Percentiles rank a stretch among this genome's conserved stretches.
These are phyloP conservation scores for Shiraia sp. DNA, from an alignment of 2,329 filamentous ascomycete genomes.

Conservation along the genomic window DNA sequence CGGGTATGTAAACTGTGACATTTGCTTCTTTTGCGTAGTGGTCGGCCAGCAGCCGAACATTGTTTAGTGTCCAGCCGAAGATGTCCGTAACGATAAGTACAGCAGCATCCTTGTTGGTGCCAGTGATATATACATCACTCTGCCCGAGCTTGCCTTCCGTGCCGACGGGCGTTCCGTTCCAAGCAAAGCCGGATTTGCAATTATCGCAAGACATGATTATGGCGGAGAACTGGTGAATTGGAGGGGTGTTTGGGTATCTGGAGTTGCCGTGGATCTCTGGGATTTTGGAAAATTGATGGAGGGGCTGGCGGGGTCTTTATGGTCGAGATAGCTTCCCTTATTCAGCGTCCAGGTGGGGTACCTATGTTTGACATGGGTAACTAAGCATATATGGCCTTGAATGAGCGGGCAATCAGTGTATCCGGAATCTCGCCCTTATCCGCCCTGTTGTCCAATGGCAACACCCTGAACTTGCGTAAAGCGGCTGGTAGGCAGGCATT, in stretches of 20 bases:
- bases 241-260: neutral
- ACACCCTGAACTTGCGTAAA: no score
- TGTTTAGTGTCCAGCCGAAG: constrained; percentile 54
- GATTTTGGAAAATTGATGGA: neutral
- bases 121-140: constrained; percentile 48
- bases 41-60: constrained; percentile 53
- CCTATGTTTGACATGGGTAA: no score
- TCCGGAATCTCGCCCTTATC: no score
- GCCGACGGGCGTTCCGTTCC: constrained; percentile 44
- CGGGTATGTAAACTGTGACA: constrained; percentile 52
- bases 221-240: neutral
- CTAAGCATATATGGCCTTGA: no score
- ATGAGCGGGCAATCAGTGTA: no score
- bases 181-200: constrained; percentile 46
- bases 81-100: constrained; percentile 52
- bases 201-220: constrained; percentile 37
- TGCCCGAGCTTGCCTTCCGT: constrained; percentile 45
- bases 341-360: no score
- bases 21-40: constrained; percentile 51
- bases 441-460: no score
- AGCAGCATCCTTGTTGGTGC: constrained; percentile 50
- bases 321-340: no score
- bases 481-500: no score
- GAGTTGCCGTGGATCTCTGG: neutral
- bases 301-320: constrained; percentile 3